Base-by-base conservation (phyloP, 208 protist genomes). In the Trypanosoma avium region DNA sequence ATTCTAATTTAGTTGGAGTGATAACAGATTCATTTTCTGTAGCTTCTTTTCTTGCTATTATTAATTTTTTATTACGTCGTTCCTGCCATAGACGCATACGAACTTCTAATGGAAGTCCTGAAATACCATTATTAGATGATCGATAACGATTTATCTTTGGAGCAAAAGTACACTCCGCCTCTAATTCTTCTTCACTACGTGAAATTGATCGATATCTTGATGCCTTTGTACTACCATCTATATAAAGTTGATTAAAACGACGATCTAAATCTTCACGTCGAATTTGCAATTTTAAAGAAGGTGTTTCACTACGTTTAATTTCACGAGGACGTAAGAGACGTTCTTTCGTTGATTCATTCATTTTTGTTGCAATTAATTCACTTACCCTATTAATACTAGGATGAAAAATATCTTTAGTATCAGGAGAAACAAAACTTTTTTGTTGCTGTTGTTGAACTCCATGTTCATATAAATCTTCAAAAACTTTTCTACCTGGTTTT, bases 331-430 rank as follows among this genome's bases (percentile, higher is more conserved):
- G 42, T 29, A 78, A 62, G 17, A 84, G 74, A 4, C 76, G 70
- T 19, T 82, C 67, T 15, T 58, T 56, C 13, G 72, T 47, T 10
- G 83, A 76, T 19, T 84, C 70, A 0, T 47, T 58, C 49, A 81
- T 58, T 43, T 78, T 66, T 3, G 73, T 47, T 7, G 65, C 74
- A 57, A 89, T 81, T 24, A 76, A 49, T 38, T 60, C 43, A 50
- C 83, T 89, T 36, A 77, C 71, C 1, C 74, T 35, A 71, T 89
- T 50, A 22, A 81, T 69, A 32, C 22, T 61, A 1, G 83, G 83
- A 21, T 53, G 58, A 70, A 84, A 84, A 10, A n/a, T 26, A 67
- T 19, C 21, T 30, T 46, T 21, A 15, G 33, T 32, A n/a, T 56
- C 21, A 7, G 35, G 15, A 26, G 15, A 24, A 19, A n/a, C 10